These are phyloP conservation scores for Akanthomyces uredinophilus DNA, from an alignment of 2,329 filamentous ascomycete species.

Conservation along the genomic window DNA sequence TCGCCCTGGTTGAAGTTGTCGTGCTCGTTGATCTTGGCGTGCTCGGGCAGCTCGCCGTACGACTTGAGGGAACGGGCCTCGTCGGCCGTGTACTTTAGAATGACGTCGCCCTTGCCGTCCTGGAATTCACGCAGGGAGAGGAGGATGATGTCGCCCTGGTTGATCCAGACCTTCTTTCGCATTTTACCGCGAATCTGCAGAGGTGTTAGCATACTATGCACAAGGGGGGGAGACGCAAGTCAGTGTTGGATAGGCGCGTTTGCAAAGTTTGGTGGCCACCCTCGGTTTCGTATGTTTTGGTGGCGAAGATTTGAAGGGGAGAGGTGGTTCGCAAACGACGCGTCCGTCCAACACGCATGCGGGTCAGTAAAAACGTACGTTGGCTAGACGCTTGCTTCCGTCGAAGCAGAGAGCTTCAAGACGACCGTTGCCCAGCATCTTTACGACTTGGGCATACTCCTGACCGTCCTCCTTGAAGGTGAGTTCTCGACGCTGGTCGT, in stretches of 20 bases:
- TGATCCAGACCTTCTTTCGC: conserved; percentile 99
- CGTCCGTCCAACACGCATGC: not conserved
- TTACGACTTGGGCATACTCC: conserved; percentile 54
- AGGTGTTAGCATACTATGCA: conserved; percentile 50
- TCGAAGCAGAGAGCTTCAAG: conserved; percentile 94
- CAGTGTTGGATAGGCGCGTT: not conserved
- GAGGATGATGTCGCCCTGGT: conserved; percentile 92
- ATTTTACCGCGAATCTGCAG: conserved; percentile 73
- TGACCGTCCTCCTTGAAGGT: conserved; percentile 99
- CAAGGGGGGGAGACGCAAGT: no score
- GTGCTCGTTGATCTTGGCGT: conserved; percentile 99
- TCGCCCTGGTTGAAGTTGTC: conserved; percentile 90
- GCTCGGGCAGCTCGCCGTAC: conserved; percentile 95
- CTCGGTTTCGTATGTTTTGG: not conserved
- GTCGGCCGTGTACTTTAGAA: conserved; percentile 92
- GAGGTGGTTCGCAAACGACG: not conserved
- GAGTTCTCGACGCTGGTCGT: conserved; percentile 98
- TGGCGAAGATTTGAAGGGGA: not conserved
- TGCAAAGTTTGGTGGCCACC: not conserved
- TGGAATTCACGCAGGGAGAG: conserved; percentile 87
- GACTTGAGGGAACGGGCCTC: conserved; percentile 93
- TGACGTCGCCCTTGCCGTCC: conserved; percentile 94
- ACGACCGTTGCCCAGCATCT: conserved; percentile 95
- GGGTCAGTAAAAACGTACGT: conserved; percentile 26
- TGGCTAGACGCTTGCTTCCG: conserved; percentile 49